Evolutionary conservation across 805 yeast genomes (phyloP).

Genomic region (Tanozyma kutaoensis): DNA sequence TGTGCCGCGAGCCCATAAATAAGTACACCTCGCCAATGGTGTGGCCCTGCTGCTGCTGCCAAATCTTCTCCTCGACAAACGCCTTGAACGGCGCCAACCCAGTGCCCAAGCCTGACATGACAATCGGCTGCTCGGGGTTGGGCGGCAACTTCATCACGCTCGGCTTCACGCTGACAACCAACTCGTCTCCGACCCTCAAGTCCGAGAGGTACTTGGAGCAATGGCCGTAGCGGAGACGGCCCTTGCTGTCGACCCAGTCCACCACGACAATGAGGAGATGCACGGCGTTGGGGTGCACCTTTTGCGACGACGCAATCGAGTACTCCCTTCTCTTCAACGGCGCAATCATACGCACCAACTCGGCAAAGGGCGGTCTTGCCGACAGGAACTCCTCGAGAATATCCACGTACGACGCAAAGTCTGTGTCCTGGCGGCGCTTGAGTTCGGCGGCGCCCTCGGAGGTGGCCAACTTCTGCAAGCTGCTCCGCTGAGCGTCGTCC

Average conservation of each 20-base stretch:
- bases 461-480: conserved; percentile 51
- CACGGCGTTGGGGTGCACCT: conserved; percentile 79
- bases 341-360: conserved; percentile 60
- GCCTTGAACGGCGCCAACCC: conserved; percentile 99
- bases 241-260: conserved; percentile 83
- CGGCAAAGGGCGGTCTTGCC: conserved; percentile 64
- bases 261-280: conserved; percentile 90
- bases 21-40: conserved; percentile 82
- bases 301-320: conserved; percentile 94
- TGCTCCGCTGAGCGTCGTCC: conserved; percentile 51
- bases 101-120: conserved; percentile 96
- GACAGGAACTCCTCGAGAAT: conserved; percentile 66
- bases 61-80: conserved; percentile 85
- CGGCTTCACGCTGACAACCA: conserved; percentile 90
- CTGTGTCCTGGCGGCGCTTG: conserved; percentile 76
- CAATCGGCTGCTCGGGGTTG: conserved; percentile 73
- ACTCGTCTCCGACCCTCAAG: conserved; percentile 64
- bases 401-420: conserved; percentile 70
- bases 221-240: conserved; percentile 84
- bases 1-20: conserved; percentile 90
- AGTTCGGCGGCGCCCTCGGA: conserved; percentile 77
- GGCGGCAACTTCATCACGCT: conserved; percentile 95
- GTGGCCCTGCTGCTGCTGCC: conserved; percentile 82
- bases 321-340: conserved; percentile 95
- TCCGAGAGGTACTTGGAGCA: conserved; percentile 86